Evolutionary conservation across 306 rosid genomes (phyloP), one percentile per base, ranked within the genome.

Genomic region (Rosa chinensis): DNA sequence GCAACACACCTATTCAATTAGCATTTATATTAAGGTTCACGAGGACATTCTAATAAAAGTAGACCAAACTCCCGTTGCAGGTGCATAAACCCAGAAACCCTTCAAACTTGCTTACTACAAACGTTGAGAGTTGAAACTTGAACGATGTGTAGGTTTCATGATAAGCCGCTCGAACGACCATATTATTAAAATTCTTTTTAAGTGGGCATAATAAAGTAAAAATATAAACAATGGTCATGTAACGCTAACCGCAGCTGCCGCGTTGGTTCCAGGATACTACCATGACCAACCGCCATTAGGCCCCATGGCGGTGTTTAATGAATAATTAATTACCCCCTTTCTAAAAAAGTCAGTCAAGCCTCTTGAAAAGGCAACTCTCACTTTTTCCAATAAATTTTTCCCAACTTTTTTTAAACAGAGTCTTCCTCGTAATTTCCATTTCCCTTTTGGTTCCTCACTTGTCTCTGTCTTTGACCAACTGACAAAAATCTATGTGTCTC

Each of bases 381-480:
- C 79, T 21, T 1, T 45, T 80, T 21, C 10, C 66, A 9, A 47
- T 25, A 23, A 21, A 23, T 45, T 23, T 50, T 4, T 1, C 13
- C 13, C 12, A 3, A n/a, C 5, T n/a, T 8, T 25, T 71, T 40
- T 72, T 17, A 6, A 52, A n/a, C n/a, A 21, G 14, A 10, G 70
- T 52, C 68, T 25, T 25, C 81, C 47, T 25, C 45, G 81, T 67
- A 21, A 17, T 55, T 78, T 69, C 68, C 35, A 16, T 39, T 68
- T 67, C 3, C 4, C 3, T 8, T 63, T 61, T 47, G 16, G 12
- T 40, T 64, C 37, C 58, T 69, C 72, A 12, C 23, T 39, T 39
- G 78, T 82, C 78, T 1, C 64, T 52, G 55, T 55, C 79, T 50
- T 73, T 78, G 82, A 77, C 87, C 32, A 1, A 21, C 50, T 6